These are phyloP conservation scores for Erodium texanum DNA, from an alignment of 441 rosid genomes.

Conservation along the genomic window DNA sequence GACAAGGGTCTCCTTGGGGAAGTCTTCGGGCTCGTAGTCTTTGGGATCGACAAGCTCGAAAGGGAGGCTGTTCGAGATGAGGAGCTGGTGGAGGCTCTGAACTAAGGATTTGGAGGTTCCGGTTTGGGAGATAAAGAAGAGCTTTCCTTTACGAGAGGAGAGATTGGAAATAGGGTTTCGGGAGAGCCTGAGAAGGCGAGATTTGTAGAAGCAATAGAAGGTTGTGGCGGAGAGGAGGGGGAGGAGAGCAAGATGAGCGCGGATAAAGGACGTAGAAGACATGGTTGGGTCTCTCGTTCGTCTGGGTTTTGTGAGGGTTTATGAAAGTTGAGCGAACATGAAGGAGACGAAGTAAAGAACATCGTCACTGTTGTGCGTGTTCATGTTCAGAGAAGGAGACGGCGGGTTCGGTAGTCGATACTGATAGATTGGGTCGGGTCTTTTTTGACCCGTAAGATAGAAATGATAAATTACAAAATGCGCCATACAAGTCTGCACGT, in stretches of 20 bases:
- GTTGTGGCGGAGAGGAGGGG: slow-evolving; percentile 77
- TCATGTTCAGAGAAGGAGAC: too few species aligned
- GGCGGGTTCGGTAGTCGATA: too few species aligned
- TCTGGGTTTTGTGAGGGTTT: slow-evolving; percentile 9
- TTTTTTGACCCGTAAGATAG: too few species aligned
- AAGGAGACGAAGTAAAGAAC: too few species aligned
- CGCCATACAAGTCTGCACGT: too few species aligned
- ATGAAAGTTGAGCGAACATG: neutral
- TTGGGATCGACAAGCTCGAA: slow-evolving; percentile 66
- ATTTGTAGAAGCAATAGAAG: slow-evolving; percentile 62
- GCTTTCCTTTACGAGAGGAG: slow-evolving; percentile 34
- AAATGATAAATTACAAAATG: too few species aligned
- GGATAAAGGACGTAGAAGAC: slow-evolving; percentile 36
- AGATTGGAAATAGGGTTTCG: slow-evolving; percentile 26
- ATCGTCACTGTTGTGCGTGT: too few species aligned
- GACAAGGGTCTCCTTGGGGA: slow-evolving; percentile 48
- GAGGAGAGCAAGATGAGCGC: slow-evolving; percentile 52
- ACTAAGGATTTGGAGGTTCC: slow-evolving; percentile 70
- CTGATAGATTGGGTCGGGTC: too few species aligned
- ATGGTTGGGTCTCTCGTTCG: slow-evolving; percentile 16
- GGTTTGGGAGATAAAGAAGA: slow-evolving; percentile 70
- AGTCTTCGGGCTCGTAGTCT: slow-evolving; percentile 82
- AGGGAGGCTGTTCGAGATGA: slow-evolving; percentile 29
- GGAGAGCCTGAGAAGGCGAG: slow-evolving; percentile 49
- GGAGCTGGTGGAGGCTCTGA: slow-evolving; percentile 38